These are phyloP conservation scores for Babesia ovis DNA, from an alignment of 169 alveolate genomes.

Conservation along the genomic window DNA sequence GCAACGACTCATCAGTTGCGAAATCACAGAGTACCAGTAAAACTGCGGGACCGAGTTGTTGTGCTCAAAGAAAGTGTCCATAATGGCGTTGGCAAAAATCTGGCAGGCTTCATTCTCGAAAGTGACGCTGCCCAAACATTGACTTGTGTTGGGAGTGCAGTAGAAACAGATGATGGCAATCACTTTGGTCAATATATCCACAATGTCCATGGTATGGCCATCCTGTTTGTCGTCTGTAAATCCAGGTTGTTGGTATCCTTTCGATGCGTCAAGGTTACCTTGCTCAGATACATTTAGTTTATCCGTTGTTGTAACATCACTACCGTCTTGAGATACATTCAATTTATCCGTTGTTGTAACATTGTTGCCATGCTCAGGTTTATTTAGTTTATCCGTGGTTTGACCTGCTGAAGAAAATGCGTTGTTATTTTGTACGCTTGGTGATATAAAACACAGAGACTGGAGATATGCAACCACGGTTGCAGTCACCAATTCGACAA, in stretches of 20 bases:
- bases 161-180: constrained; percentile 46
- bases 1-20: constrained; percentile 73
- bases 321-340: not conserved
- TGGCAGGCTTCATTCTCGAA: constrained; percentile 52
- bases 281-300: not conserved
- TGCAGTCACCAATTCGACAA: constrained; percentile 43
- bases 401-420: not conserved
- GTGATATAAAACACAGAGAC: constrained; percentile 18
- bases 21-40: constrained; percentile 70
- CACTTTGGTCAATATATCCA: constrained; percentile 51
- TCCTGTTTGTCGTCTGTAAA: too few relatives aligned
- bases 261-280: not conserved
- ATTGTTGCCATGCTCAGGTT: not conserved
- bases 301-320: not conserved
- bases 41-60: constrained; percentile 29
- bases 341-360: not conserved
- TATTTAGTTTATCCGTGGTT: not conserved
- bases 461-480: constrained; percentile 42
- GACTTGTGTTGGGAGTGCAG: constrained; percentile 56
- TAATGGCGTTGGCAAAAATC: constrained; percentile 37
- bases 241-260: too few relatives aligned
- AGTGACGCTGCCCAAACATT: constrained; percentile 20
- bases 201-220: constrained; percentile 44
- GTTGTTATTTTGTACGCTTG: not conserved
- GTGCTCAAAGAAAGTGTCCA: constrained; percentile 21